Evolutionary conservation across 768 basidiomycete genomes (phyloP).

Genomic region (Boletus vinaceobasis): DNA sequence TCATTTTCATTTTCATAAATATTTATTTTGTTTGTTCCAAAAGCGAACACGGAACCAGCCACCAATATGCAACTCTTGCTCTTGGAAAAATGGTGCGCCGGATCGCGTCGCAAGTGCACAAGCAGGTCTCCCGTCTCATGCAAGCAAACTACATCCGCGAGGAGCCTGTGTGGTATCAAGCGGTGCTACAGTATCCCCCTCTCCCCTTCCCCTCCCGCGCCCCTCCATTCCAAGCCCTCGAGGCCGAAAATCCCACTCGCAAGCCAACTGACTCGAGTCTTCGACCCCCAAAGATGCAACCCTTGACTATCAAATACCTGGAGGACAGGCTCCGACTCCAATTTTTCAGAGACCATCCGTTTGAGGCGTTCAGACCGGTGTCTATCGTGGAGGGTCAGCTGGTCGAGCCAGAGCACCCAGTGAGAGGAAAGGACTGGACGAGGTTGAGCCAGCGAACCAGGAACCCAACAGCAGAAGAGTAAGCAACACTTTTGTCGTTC

Average conservation of each 20-base stretch:
- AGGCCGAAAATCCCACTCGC: slow-evolving; percentile 33
- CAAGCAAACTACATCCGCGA: slow-evolving; percentile 56
- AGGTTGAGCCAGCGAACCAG: slow-evolving; percentile 75
- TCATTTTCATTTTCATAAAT: neutral
- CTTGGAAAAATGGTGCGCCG: slow-evolving; percentile 60
- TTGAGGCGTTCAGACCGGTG: slow-evolving; percentile 84
- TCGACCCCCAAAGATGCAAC: slow-evolving; percentile 41
- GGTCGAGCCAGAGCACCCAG: slow-evolving; percentile 53
- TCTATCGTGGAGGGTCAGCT: slow-evolving; percentile 69
- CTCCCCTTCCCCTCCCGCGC: slow-evolving; percentile 78
- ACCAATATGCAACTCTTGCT: neutral
- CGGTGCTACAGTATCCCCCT: slow-evolving; percentile 86
- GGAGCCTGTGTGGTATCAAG: slow-evolving; percentile 80
- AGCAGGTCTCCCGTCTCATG: slow-evolving; percentile 78
- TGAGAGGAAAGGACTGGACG: slow-evolving; percentile 68
- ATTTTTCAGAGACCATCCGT: slow-evolving; percentile 96
- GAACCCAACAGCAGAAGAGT: slow-evolving; percentile 92
- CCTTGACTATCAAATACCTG: slow-evolving; percentile 65
- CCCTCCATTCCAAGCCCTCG: slow-evolving; percentile 48
- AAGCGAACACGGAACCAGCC: neutral
- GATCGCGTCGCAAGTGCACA: slow-evolving; percentile 85
- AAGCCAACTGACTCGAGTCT: slow-evolving; percentile 27
- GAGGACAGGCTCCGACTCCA: slow-evolving; percentile 85
- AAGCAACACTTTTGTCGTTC: slow-evolving; percentile 30
- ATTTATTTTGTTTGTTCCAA: neutral